Base-by-base conservation (phyloP, 306 rosid genomes). In the Coriaria nepalensis region DNA sequence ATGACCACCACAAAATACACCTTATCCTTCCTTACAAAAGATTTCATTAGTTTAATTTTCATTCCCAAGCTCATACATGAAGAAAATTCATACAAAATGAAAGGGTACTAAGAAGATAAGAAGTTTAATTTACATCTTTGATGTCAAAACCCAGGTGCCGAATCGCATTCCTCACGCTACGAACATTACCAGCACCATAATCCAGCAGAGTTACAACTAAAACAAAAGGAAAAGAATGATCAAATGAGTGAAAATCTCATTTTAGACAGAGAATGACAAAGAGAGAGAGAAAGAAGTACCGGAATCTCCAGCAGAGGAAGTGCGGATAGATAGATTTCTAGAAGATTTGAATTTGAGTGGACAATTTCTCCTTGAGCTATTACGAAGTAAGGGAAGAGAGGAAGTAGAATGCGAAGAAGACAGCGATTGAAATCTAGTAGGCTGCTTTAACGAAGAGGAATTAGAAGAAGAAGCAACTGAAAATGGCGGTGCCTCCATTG, bases 141-240 rank as follows among this genome's bases (percentile, higher is more conserved):
- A 90, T 81, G 47, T 79, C 77, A 57, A 81, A 90, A 8, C 98
- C 98, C 8, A 85, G 93, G 62, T 57, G 56, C 43, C 65, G 82
- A 42, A 90, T 82, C 37, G 95, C 98, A 62, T 90, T 90, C 52
- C 95, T 71, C 48, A 85, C 73, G 57, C 98, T 85, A 48, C 94
- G 82, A 55, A 90, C 95, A 57, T 85, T 90, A 44, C 95, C 98
- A 65, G 95, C 95, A 43, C 95, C 95, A 51, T 85, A 85, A 51
- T 90, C 95, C 47, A 90, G 94, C 52, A 90, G 55, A 59, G 98
- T 90, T 55, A 90, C 98, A 40, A 69, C 98, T 84, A 58, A 35
- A 68, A 15, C 13, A 40, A 9, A 6, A 29, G 55, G 2, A 50
- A 11, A 52, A 12, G 50, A 12, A 38, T 32, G 15, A 45, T 7